A percentile compares a stretch with the other conserved stretches of the same genome.
These are phyloP conservation scores for Melanomma pulvis-pyrius DNA, from an alignment of 495 filamentous ascomycete species.

Conservation along the genomic window DNA sequence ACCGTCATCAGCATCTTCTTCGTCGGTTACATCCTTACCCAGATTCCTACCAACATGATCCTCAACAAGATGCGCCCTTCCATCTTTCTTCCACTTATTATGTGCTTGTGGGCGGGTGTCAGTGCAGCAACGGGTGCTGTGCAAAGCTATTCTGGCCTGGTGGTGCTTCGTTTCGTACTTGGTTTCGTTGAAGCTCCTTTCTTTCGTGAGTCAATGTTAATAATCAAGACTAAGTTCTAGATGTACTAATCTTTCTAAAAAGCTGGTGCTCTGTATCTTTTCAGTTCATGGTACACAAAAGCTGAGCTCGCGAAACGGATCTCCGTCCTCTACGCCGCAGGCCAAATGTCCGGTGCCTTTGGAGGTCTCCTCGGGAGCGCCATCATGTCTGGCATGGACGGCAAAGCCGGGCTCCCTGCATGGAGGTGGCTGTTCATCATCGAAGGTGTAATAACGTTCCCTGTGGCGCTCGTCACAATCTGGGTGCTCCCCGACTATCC, in stretches of 20 bases:
- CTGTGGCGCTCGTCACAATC: conserved; percentile 53
- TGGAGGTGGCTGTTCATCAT: conserved; percentile 78
- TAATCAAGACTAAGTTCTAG: no score
- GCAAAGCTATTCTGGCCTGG: no score
- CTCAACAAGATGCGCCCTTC: neutral
- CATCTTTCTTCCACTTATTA: neutral
- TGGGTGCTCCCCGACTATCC: conserved; percentile 77
- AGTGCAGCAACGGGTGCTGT: no score
- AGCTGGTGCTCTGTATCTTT: neutral
- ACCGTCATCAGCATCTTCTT: conserved; percentile 7
- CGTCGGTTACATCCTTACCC: conserved; percentile 11
- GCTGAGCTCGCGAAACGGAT: conserved; percentile 59
- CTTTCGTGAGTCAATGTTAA: no score
- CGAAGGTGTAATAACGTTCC: conserved; percentile 64
- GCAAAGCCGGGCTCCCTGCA: conserved; percentile 49
- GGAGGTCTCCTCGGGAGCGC: conserved; percentile 42
- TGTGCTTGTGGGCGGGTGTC: no score
- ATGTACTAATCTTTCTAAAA: conserved; percentile 12
- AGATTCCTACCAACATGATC: no score
- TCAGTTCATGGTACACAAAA: conserved; percentile 55
- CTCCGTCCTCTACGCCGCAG: conserved; percentile 50
- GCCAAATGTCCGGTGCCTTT: conserved; percentile 42
- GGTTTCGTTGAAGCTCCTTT: no score
- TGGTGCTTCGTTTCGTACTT: no score
- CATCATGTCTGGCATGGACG: conserved; percentile 38